Conservation (phyloP, 2,329 filamentous ascomycete species). For the Coleophoma crateriformis region DNA sequence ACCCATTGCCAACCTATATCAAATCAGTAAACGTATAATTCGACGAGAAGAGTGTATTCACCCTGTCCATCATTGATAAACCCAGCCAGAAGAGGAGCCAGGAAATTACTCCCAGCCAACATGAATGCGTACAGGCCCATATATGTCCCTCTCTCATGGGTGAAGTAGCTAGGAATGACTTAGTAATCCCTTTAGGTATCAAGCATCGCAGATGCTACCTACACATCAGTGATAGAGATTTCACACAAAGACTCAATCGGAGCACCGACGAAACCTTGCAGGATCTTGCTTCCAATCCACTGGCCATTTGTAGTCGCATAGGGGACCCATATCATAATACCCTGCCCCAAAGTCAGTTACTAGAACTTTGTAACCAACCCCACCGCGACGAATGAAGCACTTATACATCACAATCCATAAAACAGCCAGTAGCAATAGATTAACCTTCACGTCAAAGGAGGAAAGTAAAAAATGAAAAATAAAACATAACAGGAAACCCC, state of each 20-base stretch:
- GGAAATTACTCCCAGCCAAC: slow-evolving; percentile 37
- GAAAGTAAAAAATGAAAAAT: not conserved
- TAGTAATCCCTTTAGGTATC: not conserved
- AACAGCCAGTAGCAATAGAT: no score
- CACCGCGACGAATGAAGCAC: no score
- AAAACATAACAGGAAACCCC: not conserved
- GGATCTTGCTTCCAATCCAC: slow-evolving; percentile 10
- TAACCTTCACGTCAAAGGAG: not conserved
- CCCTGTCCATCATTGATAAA: slow-evolving; percentile 41
- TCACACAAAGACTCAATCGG: slow-evolving; percentile 16
- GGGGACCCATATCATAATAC: slow-evolving; percentile 32
- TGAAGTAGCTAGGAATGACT: slow-evolving; percentile 18
- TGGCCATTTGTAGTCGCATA: slow-evolving; percentile 10
- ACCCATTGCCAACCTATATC: slow-evolving; percentile 39
- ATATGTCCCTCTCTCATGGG: slow-evolving; percentile 32
- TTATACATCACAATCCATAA: not conserved
- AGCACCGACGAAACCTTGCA: slow-evolving; percentile 7
- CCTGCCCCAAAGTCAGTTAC: slow-evolving; percentile 2
- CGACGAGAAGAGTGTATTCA: not conserved
- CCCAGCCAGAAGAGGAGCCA: slow-evolving; percentile 40
- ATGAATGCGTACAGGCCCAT: slow-evolving; percentile 36
- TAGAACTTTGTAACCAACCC: not conserved
- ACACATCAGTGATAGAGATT: slow-evolving; percentile 23
- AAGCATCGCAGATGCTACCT: slow-evolving; percentile 1
- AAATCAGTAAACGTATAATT: not conserved